Evolutionary conservation across 371 early-diverging fungal genomes (phyloP).

Genomic region (Rhizomucor miehei): DNA sequence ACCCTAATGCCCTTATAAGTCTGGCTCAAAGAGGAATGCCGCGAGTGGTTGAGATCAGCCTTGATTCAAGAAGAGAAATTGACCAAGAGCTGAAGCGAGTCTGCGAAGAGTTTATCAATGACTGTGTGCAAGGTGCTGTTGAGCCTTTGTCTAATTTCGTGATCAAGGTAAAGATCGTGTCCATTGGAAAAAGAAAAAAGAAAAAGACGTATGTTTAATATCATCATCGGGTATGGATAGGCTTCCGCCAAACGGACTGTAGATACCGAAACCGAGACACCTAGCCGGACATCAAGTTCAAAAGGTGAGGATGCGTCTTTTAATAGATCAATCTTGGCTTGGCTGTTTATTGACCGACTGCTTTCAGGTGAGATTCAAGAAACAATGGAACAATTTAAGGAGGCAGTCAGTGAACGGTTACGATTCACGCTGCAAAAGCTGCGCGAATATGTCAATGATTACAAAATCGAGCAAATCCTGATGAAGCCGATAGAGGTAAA

Average conservation of each 20-base stretch:
- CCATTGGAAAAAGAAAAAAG: not conserved
- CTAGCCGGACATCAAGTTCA: too few species aligned
- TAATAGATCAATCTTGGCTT: not conserved
- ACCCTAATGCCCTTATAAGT: constrained; percentile 47
- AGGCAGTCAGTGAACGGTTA: constrained; percentile 52
- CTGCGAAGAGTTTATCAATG: constrained; percentile 75
- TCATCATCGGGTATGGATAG: too few species aligned
- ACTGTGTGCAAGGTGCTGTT: constrained; percentile 57
- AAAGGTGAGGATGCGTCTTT: constrained; percentile 18
- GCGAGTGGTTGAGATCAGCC: constrained; percentile 52
- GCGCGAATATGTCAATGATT: constrained; percentile 71
- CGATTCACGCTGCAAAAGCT: constrained; percentile 55
- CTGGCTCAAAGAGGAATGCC: constrained; percentile 61
- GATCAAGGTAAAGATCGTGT: constrained; percentile 53
- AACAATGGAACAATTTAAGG: constrained; percentile 49
- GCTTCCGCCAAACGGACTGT: too few species aligned
- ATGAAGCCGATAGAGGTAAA: constrained; percentile 69
- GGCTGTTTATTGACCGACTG: not conserved
- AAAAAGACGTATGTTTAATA: not conserved
- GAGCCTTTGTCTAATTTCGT: constrained; percentile 70
- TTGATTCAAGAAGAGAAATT: constrained; percentile 63
- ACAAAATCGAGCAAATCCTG: constrained; percentile 71
- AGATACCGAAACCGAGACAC: too few species aligned
- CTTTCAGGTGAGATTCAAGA: constrained; percentile 11
- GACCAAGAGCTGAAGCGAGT: constrained; percentile 67